Percentiles rank a stretch among this genome's conserved stretches.
phyloP scores from a whole-genome alignment of 2,329 filamentous ascomycete genomes.

The Verticillium isaacii region DNA sequence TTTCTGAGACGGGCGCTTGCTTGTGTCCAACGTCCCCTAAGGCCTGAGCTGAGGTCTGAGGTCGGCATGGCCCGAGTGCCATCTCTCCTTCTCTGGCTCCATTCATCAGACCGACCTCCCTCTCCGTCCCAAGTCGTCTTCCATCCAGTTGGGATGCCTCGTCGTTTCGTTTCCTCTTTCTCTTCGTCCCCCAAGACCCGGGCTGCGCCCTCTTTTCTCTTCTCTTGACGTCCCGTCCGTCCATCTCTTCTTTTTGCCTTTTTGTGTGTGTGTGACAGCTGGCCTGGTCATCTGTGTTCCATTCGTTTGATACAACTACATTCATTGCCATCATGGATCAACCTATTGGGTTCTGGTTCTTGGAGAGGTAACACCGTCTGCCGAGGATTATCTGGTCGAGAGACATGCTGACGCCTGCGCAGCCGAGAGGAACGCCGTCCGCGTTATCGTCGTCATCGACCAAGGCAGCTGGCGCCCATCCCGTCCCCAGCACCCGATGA shows the following conservation, averaged over 20 bases:
- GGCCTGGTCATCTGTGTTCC: not conserved
- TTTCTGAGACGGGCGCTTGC: not conserved
- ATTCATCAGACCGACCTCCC: not conserved
- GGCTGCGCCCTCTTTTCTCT: not conserved
- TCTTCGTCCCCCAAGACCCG: not conserved
- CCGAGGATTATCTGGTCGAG: too few relatives aligned
- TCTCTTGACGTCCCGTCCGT: not conserved
- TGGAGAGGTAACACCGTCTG: not conserved
- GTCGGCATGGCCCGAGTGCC: not conserved
- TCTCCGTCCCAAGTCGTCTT: not conserved
- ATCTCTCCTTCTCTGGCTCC: not conserved
- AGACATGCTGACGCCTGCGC: not conserved
- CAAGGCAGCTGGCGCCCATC: not conserved
- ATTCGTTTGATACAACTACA: not conserved
- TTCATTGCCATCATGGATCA: not conserved
- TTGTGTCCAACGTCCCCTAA: not conserved
- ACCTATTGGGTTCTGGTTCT: not conserved
- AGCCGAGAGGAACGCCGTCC: not conserved
- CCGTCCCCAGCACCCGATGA: not conserved
- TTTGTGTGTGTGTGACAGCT: not conserved
- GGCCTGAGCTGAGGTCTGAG: not conserved
- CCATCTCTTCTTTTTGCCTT: not conserved
- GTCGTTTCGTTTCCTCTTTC: not conserved
- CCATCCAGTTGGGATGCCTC: not conserved
- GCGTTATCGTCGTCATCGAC: not conserved